Conservation (phyloP, 1,284 basidiomycete species). For the Cerrena zonata region DNA sequence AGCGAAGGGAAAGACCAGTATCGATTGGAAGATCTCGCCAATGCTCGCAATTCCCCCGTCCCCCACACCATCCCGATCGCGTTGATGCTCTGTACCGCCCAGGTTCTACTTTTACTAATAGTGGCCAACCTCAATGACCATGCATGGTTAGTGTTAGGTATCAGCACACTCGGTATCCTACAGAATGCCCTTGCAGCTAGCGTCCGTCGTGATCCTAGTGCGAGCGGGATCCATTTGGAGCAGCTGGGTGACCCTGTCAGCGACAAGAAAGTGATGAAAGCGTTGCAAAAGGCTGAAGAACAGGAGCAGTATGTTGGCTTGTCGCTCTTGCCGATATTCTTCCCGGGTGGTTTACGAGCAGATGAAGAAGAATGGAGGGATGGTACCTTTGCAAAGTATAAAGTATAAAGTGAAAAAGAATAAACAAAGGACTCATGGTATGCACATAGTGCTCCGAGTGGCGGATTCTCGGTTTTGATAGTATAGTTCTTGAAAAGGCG, state of each 20-base stretch:
- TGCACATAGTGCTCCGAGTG: too few species aligned
- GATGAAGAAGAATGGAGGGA: constrained; percentile 15
- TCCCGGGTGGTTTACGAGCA: constrained; percentile 17
- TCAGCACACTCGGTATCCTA: constrained; percentile 20
- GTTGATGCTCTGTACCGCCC: constrained; percentile 13
- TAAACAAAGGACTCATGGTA: too few species aligned
- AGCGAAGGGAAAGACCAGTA: constrained; percentile 20
- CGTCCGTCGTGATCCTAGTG: constrained; percentile 13
- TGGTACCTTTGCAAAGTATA: neutral
- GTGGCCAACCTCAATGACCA: constrained; percentile 15
- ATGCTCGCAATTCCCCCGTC: constrained; percentile 13
- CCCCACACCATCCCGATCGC: constrained; percentile 12
- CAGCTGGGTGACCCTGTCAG: constrained; percentile 6
- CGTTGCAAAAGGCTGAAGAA: constrained; percentile 17
- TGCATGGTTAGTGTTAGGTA: constrained; percentile 19
- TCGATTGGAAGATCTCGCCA: constrained; percentile 28
- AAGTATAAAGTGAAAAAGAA: too few species aligned
- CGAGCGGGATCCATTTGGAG: constrained; percentile 17
- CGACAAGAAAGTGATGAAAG: constrained; percentile 17
- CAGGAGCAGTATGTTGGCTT: constrained; percentile 15
- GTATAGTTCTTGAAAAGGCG: too few species aligned
- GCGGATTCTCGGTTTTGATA: too few species aligned
- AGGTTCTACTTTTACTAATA: constrained; percentile 20
- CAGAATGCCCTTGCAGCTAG: constrained; percentile 21
- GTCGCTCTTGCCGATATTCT: constrained; percentile 16